Base-by-base conservation (phyloP, 1,139 yeast species). In the Yamadazyma dushanensis region DNA sequence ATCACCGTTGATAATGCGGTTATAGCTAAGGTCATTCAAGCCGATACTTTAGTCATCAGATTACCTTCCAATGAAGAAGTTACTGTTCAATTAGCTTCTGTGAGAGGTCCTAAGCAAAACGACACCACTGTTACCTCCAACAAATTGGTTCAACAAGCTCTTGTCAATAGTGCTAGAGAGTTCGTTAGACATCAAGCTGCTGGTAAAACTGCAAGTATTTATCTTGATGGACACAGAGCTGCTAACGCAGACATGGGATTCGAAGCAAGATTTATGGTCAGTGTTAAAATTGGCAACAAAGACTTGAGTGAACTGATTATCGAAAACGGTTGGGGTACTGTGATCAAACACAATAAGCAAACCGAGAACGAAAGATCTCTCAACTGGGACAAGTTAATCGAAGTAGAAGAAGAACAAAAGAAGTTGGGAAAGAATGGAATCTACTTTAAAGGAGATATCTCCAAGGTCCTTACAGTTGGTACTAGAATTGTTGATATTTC, bases 401-500 rank as follows among this genome's bases (percentile, higher is more conserved):
- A 85, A 55, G 66, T 81, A 36, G 96, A 88, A 57, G 69, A 73
- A 31, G 69, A 67, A 32, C 82, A 92, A 16, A 70, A 66, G 46
- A 73, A 70, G 37, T 61, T 61, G 19, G 69, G 59, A 16, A 76
- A 79, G 47, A 69, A 66, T 38, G 96, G 96, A 21, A 69, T 87
- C 36, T 81, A 74, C 53, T 64, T 49, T 44, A 51, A 57, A 32
- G 63, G 62, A 13, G 70, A 66, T 39, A 69, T 80, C 33, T 69
- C 73, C 37, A 80, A 80, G 52, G 63, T 73, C 3, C 50, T 69
- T 36, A 62, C 65, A 23, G 77, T 74, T 13, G 69, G 80, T 15
- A 78, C 78, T 24, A 72, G 88, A 49, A 63, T 80, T 28, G 84
- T 85, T 27, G 94, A 88, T 56, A 95, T 95, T 3, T 83, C 92